These are phyloP conservation scores for Flaveria ramosissima DNA, from an alignment of 129 eudicot genomes.

Conservation along the genomic window DNA sequence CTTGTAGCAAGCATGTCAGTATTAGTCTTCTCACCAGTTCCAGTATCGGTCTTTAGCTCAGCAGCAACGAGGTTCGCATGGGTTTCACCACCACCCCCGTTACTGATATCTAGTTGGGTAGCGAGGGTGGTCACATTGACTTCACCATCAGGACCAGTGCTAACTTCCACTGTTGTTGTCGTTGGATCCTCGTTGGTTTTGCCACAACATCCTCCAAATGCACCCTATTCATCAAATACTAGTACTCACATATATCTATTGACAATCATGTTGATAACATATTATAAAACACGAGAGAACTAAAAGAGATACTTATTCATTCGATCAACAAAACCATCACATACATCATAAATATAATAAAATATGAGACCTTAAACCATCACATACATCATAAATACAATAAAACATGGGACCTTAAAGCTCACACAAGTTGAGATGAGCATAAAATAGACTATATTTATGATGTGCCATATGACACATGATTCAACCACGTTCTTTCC, in stretches of 20 bases:
- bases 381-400: no score
- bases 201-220: slow-evolving; percentile 33
- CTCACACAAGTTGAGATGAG: no score
- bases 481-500: no score
- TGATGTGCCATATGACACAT: no score
- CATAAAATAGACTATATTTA: no score
- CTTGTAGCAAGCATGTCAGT: slow-evolving; percentile 26
- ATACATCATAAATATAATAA: no score
- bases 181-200: slow-evolving; percentile 20
- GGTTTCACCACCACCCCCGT: slow-evolving; percentile 26
- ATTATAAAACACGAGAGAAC: no score
- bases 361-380: background rate
- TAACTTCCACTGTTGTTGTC: slow-evolving; percentile 23
- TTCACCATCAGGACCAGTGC: slow-evolving; percentile 15
- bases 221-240: slow-evolving; percentile 27
- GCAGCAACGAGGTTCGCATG: slow-evolving; percentile 10
- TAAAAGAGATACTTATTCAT: background rate
- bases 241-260: background rate
- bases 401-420: background rate
- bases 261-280: no score
- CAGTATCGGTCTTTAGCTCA: slow-evolving; percentile 10
- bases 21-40: background rate
- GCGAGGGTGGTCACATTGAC: background rate
- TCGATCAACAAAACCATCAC: background rate
- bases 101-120: slow-evolving; percentile 13